These are phyloP conservation scores for Cladorrhinum samala DNA, from an alignment of 495 filamentous ascomycete species.

Conservation along the genomic window DNA sequence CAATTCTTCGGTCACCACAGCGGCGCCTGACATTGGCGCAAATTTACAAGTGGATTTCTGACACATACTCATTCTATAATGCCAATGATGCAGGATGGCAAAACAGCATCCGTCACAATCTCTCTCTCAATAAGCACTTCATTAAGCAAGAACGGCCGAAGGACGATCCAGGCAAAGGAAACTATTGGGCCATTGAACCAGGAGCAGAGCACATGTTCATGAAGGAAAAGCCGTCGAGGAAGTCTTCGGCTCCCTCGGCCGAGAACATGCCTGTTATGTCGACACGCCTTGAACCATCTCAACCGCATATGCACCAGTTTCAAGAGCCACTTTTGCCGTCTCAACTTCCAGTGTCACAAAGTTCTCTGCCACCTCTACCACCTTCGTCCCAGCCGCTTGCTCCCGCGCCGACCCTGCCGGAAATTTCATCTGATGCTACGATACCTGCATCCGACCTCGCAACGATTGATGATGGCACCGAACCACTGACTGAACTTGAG, in stretches of 20 bases:
- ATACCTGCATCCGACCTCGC: slow-evolving; percentile 78
- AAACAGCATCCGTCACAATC: slow-evolving; percentile 96
- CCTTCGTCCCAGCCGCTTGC: slow-evolving; percentile 23
- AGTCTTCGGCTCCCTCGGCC: slow-evolving; percentile 29
- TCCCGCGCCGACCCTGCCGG: slow-evolving; percentile 31
- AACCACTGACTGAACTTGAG: slow-evolving; percentile 43
- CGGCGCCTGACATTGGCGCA: slow-evolving; percentile 86
- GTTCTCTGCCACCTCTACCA: slow-evolving; percentile 30
- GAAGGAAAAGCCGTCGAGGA: slow-evolving; percentile 68
- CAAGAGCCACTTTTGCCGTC: slow-evolving; percentile 27
- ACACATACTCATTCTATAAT: slow-evolving; percentile 84
- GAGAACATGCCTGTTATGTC: slow-evolving; percentile 46
- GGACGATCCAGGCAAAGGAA: slow-evolving; percentile 96
- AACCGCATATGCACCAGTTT: slow-evolving; percentile 19
- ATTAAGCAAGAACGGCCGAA: slow-evolving; percentile 93
- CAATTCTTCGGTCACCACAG: slow-evolving; percentile 80
- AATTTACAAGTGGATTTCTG: slow-evolving; percentile 98
- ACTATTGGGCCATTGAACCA: slow-evolving; percentile 91
- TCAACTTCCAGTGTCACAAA: slow-evolving; percentile 21
- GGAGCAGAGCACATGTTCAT: slow-evolving; percentile 83
- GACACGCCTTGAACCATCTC: slow-evolving; percentile 36
- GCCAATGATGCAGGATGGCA: slow-evolving; percentile 86
- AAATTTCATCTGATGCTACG: slow-evolving; percentile 92
- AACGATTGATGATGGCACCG: slow-evolving; percentile 52
- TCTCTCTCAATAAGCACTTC: slow-evolving; percentile 97